Percentiles rank a stretch among this genome's conserved stretches.
phyloP scores from a whole-genome alignment of 768 basidiomycete genomes.

The Lactarius deliciosus region DNA sequence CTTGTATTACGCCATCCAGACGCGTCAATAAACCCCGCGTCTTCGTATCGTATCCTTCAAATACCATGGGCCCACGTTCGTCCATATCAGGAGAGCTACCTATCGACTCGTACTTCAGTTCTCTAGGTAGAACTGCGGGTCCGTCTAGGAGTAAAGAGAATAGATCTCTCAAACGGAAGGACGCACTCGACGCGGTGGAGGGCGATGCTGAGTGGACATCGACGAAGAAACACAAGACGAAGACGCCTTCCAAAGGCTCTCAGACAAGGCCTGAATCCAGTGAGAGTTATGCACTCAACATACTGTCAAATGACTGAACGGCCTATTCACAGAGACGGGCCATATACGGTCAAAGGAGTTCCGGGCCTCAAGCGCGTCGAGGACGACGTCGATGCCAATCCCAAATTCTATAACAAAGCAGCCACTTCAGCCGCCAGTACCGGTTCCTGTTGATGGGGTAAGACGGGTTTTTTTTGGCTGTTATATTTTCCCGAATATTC shows the following conservation, averaged over 20 bases:
- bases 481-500: background rate
- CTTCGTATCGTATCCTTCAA: background rate
- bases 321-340: background rate
- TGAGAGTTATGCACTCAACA: background rate
- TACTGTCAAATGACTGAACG: background rate
- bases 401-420: slow-evolving; percentile 12
- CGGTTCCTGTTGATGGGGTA: slow-evolving; percentile 1
- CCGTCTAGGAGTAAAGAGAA: slow-evolving; percentile 11
- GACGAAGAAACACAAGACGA: slow-evolving; percentile 13
- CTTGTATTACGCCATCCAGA: slow-evolving; percentile 14
- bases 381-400: slow-evolving; percentile 16
- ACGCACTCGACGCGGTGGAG: background rate
- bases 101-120: slow-evolving; percentile 20
- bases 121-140: background rate
- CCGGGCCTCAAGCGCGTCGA: background rate
- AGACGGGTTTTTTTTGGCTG: background rate
- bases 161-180: slow-evolving; percentile 17
- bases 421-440: background rate
- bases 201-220: slow-evolving; percentile 1
- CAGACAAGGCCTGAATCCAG: background rate
- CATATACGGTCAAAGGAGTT: background rate
- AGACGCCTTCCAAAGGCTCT: background rate
- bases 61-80: slow-evolving; percentile 17
- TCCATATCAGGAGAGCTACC: slow-evolving; percentile 25
- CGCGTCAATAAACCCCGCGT: slow-evolving; percentile 5